Evolutionary conservation across 441 rosid genomes (phyloP).

Genomic region (Dalechampia spathulata): DNA sequence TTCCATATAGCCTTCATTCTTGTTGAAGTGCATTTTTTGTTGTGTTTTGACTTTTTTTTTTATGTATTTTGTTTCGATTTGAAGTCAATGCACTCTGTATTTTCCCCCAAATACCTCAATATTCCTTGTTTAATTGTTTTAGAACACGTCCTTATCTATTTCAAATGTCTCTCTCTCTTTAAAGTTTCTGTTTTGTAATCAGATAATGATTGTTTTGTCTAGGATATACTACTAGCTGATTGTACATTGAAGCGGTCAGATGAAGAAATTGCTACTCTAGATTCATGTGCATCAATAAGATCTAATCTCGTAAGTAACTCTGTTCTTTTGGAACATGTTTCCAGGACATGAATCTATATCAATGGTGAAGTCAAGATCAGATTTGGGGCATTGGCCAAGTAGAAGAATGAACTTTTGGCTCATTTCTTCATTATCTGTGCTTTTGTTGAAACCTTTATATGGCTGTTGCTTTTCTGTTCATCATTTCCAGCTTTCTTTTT

Average conservation of each 20-base stretch:
- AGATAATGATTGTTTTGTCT: constrained; percentile 18
- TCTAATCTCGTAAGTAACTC: constrained; percentile 65
- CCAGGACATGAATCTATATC: not conserved
- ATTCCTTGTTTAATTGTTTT: not conserved
- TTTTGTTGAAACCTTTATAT: too few relatives aligned
- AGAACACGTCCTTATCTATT: constrained; percentile 5
- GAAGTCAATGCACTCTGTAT: not conserved
- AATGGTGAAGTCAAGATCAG: not conserved
- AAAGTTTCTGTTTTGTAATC: constrained; percentile 10
- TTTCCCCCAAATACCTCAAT: not conserved
- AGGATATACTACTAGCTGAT: constrained; percentile 72
- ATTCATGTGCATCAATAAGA: constrained; percentile 62
- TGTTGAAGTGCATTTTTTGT: not conserved
- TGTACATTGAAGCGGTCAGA: constrained; percentile 52
- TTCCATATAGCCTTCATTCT: too few relatives aligned
- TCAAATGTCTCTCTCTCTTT: not conserved
- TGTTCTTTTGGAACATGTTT: not conserved
- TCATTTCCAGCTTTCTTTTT: too few relatives aligned
- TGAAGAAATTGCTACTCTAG: constrained; percentile 64
- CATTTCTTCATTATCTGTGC: not conserved
- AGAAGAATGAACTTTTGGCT: not conserved
- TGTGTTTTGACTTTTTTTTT: not conserved
- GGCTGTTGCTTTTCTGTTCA: too few relatives aligned
- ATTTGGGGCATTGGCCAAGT: not conserved
- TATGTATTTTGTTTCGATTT: not conserved